Evolutionary conservation across 2,329 filamentous ascomycete genomes (phyloP).

Genomic region (Claviceps citrina): DNA sequence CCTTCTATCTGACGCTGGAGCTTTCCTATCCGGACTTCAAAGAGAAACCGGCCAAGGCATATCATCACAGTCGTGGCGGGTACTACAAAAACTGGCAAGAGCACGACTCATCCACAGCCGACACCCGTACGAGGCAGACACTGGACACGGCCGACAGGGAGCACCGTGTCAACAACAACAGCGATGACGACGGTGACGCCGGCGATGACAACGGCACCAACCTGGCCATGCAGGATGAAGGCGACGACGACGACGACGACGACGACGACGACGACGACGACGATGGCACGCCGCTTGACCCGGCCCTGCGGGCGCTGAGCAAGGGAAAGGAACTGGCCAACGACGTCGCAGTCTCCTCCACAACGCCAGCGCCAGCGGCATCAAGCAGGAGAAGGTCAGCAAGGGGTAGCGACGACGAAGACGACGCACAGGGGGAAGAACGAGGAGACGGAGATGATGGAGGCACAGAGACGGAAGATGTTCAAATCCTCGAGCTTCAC

Average conservation of each 20-base stretch:
- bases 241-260: slow-evolving; percentile 7
- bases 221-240: slow-evolving; percentile 3
- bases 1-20: slow-evolving; percentile 48
- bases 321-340: slow-evolving; percentile 8
- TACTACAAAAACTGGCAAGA: slow-evolving; percentile 31
- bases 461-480: slow-evolving; percentile 19
- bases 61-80: slow-evolving; percentile 26
- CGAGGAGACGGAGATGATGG: slow-evolving; percentile 1
- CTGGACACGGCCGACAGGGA: slow-evolving; percentile 15
- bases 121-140: slow-evolving; percentile 17
- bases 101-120: slow-evolving; percentile 9
- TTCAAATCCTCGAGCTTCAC: slow-evolving; percentile 77
- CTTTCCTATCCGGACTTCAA: slow-evolving; percentile 45
- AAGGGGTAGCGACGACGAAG: not conserved
- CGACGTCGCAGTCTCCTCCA: not conserved
- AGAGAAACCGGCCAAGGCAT: slow-evolving; percentile 24
- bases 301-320: slow-evolving; percentile 3
- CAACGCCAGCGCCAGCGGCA: slow-evolving; percentile 5
- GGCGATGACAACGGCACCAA: slow-evolving; percentile 1
- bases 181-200: slow-evolving; percentile 11
- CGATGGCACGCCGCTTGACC: slow-evolving; percentile 5
- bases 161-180: slow-evolving; percentile 16
- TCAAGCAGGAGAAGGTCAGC: not conserved
- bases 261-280: slow-evolving; percentile 1
- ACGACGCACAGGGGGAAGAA: slow-evolving; percentile 2